These are phyloP conservation scores for Calocybe cyanea DNA, from an alignment of 768 basidiomycete species.

Conservation along the genomic window DNA sequence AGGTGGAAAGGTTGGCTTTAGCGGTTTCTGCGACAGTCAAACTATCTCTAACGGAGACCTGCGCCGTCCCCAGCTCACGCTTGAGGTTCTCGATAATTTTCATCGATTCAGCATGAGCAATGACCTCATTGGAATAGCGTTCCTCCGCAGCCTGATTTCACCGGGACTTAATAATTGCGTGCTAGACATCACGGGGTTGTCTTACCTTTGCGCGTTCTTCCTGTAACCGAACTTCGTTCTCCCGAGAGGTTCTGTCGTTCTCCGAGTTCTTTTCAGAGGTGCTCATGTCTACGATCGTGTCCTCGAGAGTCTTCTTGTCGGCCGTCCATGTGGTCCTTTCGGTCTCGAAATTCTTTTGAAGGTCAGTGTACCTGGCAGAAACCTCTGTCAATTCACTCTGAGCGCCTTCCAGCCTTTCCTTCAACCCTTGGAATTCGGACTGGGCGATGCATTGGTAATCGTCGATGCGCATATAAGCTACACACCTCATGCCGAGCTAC, in stretches of 20 bases:
- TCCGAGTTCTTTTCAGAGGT: constrained; percentile 68
- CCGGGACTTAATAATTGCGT: neutral
- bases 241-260: constrained; percentile 58
- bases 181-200: neutral
- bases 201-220: constrained; percentile 68
- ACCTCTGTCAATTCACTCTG: constrained; percentile 52
- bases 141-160: constrained; percentile 64
- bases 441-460: constrained; percentile 21
- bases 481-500: constrained; percentile 65
- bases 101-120: constrained; percentile 83
- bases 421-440: constrained; percentile 62
- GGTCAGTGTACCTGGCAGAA: constrained; percentile 46
- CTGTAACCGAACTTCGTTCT: constrained; percentile 60
- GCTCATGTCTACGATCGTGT: constrained; percentile 76
- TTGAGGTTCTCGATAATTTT: constrained; percentile 64
- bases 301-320: constrained; percentile 82
- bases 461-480: neutral
- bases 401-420: constrained; percentile 54
- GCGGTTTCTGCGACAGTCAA: constrained; percentile 68
- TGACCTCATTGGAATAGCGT: constrained; percentile 75
- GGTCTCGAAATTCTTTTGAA: constrained; percentile 62
- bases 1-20: constrained; percentile 62
- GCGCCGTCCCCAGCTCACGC: constrained; percentile 52
- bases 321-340: constrained; percentile 69
- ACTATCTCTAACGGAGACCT: constrained; percentile 54